Evolutionary conservation across 2,329 filamentous ascomycete genomes (phyloP), one percentile per base, ranked within the genome.

Genomic region (Teratosphaeriaceae sp.): DNA sequence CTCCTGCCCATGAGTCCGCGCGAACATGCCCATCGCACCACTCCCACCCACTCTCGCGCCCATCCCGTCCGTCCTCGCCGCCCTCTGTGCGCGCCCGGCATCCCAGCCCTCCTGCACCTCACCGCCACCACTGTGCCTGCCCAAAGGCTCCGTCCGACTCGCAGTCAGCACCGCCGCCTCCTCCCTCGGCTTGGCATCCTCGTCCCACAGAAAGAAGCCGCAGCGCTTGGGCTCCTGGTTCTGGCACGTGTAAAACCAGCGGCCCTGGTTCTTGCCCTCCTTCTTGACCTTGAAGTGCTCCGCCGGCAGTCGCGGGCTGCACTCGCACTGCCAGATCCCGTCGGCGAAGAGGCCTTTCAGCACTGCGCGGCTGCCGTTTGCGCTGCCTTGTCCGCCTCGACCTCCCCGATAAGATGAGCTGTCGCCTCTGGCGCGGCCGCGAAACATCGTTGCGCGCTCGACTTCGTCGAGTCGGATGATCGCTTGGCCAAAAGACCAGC

Each of bases 141-240:
- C 27, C 24, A 40, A n/a, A 5, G 43, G 44, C 40, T 46, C 44
- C 19, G 43, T 41, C 18, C 49, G 27, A 19, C 42, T 42, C 12
- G 31, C 35, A 29, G 57, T 66, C 41, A 72, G 44, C 16, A 76
- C 60, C 18, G 69, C 67, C 11, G 57, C 57, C 38, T 71, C 69
- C 56, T 76, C 73, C 40, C 76, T 64, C 15, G 52, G 46, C 31
- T 64, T 60, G 0, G 77, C 77, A 33, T 78, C 70, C 12, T 75
- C 69, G 6, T 73, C 65, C 74, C 76, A 80, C 0, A 81, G 58
- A 49, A 79, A 81, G 60, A 81, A 78, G 1, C 64, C 65, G 52
- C 78, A 82, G 30, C 69, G 64, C 35, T 70, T 62, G 18, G 66
- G 63, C 2, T 62, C 54, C 24, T 65, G 62, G 44, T 76, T 71